These are phyloP conservation scores for Drechmeria coniospora DNA, from an alignment of 2,329 filamentous ascomycete species.

Conservation along the genomic window DNA sequence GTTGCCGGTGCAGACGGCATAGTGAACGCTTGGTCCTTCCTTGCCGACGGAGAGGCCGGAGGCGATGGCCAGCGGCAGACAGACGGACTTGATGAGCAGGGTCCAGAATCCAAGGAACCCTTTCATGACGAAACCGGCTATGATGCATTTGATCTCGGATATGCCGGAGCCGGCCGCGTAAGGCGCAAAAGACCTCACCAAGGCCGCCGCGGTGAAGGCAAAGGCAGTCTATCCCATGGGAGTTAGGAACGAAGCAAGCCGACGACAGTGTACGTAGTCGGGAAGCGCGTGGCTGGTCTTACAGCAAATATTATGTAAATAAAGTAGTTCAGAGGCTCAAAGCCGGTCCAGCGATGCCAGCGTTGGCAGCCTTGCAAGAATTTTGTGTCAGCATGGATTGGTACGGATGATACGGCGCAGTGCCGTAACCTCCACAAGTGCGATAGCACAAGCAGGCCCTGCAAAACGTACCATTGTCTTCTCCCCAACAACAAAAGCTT, in stretches of 20 bases:
- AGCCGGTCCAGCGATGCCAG: conserved; percentile 79
- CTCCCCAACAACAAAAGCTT: conserved; percentile 95
- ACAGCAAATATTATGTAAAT: conserved; percentile 79
- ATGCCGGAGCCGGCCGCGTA: conserved; percentile 96
- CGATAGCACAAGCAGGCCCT: background rate
- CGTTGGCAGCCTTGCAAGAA: conserved; percentile 53
- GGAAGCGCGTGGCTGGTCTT: conserved; percentile 13
- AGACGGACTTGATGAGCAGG: conserved; percentile 83
- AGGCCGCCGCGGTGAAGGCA: conserved; percentile 62
- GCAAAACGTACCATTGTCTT: conserved; percentile 53
- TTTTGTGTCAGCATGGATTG: conserved; percentile 8
- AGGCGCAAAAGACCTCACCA: conserved; percentile 85
- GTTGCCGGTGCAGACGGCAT: conserved; percentile 93
- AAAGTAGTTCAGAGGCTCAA: conserved; percentile 67
- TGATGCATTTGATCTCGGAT: conserved; percentile 98
- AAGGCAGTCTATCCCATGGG: conserved; percentile 45
- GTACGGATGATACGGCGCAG: too few species aligned
- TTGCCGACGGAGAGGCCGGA: conserved; percentile 92
- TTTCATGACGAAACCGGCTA: conserved; percentile 98
- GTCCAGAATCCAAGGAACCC: conserved; percentile 89
- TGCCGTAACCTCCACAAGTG: too few species aligned
- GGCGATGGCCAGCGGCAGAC: conserved; percentile 78
- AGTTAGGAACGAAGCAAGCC: conserved; percentile 3
- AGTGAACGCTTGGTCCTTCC: conserved; percentile 96
- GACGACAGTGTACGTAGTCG: background rate